phyloP scores from a whole-genome alignment of 2,329 filamentous ascomycete species.

The Pyricularia grisea region DNA sequence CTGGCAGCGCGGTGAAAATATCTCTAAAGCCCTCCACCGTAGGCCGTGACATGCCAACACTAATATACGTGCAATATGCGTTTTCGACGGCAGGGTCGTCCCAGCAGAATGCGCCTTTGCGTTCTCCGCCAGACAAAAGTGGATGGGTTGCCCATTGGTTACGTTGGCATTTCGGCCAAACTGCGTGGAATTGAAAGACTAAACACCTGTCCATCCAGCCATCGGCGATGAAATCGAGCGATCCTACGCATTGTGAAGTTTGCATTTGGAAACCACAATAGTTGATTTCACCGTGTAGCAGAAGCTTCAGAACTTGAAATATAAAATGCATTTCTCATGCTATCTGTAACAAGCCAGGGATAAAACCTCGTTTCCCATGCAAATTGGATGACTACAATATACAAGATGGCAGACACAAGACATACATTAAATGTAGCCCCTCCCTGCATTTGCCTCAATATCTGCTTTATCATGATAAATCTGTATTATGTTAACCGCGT shows the following conservation, averaged over 20 bases:
- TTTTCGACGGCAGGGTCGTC: neutral
- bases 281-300: neutral
- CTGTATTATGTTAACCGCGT: neutral
- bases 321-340: neutral
- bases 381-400: neutral
- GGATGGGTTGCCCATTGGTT: neutral
- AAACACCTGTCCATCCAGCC: neutral
- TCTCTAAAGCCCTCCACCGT: neutral
- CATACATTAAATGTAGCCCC: neutral
- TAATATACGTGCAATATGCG: neutral
- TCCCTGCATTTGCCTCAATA: neutral
- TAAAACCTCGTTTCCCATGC: neutral
- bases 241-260: neutral
- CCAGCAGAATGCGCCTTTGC: neutral
- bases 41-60: neutral
- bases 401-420: neutral
- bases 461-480: neutral
- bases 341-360: neutral
- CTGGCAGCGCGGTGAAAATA: neutral
- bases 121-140: too few relatives aligned
- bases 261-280: neutral
- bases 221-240: neutral
- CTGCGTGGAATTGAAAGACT: neutral
- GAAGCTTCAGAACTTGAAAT: neutral
- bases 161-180: neutral